Conservation (phyloP, 1,284 basidiomycete species). For the Pterulicium gracile region DNA sequence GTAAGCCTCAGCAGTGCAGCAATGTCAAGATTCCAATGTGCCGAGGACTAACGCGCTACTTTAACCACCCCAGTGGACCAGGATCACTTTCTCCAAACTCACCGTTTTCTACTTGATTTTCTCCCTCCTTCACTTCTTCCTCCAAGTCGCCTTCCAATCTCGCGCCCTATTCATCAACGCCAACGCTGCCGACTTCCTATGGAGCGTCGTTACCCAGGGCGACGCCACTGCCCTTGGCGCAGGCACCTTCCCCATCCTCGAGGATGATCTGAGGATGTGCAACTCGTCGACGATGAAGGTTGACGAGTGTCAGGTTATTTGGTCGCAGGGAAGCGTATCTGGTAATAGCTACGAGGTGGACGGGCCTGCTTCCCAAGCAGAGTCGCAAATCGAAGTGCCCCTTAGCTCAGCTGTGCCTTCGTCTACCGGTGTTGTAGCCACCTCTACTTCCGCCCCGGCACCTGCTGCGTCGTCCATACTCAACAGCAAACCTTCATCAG, state of each 20-base stretch:
- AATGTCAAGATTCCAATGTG: too few relatives aligned
- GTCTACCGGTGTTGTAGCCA: constrained; percentile 6
- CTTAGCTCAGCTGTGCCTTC: constrained; percentile 2
- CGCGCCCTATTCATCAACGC: constrained; percentile 57
- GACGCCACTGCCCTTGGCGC: constrained; percentile 40
- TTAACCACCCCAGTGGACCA: constrained; percentile 45
- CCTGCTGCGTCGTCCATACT: constrained; percentile 9
- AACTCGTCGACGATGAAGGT: constrained; percentile 14
- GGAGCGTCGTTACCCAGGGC: constrained; percentile 37
- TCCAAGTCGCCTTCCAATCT: constrained; percentile 61
- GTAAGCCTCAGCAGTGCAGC: neutral
- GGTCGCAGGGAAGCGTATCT: neutral
- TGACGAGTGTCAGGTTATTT: neutral
- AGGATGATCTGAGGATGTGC: constrained; percentile 44
- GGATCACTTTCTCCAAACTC: constrained; percentile 56
- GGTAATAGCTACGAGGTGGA: neutral
- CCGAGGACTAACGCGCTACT: too few relatives aligned
- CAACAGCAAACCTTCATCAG: too few relatives aligned
- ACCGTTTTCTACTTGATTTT: constrained; percentile 58
- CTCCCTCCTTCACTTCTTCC: constrained; percentile 51
- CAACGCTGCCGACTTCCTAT: constrained; percentile 41
- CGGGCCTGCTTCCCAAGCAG: constrained; percentile 9
- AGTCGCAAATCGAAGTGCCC: constrained; percentile 2
- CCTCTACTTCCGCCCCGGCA: constrained; percentile 10
- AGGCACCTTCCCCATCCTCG: constrained; percentile 31